Percentiles rank a stretch among this genome's conserved stretches.
Conservation (phyloP, 495 filamentous ascomycete genomes). For the Lasiosphaeriaceae sp. region DNA sequence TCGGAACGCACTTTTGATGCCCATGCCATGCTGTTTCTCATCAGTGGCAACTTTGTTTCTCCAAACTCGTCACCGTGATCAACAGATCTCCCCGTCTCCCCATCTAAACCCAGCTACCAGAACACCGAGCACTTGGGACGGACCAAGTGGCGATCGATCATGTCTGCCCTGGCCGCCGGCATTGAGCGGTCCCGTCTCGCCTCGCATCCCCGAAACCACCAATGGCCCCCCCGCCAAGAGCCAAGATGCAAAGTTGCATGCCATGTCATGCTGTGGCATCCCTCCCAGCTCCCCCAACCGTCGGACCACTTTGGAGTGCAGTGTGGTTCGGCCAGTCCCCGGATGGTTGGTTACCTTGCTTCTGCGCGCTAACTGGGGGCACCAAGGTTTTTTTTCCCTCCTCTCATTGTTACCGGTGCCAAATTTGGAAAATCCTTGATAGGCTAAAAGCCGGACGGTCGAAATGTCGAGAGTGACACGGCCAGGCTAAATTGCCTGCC, state of each 20-base stretch:
- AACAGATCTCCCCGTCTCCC: neutral
- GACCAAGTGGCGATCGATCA: too few species aligned
- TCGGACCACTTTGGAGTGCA: neutral
- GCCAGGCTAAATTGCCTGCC: conserved; percentile 6
- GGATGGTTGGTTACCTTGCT: neutral
- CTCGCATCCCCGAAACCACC: too few species aligned
- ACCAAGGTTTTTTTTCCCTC: neutral
- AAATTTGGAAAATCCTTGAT: conserved; percentile 3
- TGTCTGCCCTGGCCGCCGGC: too few species aligned
- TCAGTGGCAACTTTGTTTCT: neutral
- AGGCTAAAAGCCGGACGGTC: conserved; percentile 2
- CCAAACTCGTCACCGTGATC: neutral
- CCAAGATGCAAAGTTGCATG: neutral
- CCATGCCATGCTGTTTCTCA: neutral
- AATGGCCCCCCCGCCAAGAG: too few species aligned
- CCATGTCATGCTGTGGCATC: neutral
- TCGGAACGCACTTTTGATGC: neutral
- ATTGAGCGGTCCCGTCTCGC: too few species aligned
- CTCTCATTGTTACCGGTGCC: neutral
- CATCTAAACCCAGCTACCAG: too few species aligned
- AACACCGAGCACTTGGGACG: too few species aligned
- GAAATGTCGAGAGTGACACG: neutral
- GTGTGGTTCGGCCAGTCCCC: neutral
- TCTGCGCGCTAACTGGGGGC: neutral
- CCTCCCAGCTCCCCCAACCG: neutral